Percentiles rank a stretch among this genome's conserved stretches.
Conservation (phyloP, 2,329 filamentous ascomycete species). For the Cucurbitaria berberidis region DNA sequence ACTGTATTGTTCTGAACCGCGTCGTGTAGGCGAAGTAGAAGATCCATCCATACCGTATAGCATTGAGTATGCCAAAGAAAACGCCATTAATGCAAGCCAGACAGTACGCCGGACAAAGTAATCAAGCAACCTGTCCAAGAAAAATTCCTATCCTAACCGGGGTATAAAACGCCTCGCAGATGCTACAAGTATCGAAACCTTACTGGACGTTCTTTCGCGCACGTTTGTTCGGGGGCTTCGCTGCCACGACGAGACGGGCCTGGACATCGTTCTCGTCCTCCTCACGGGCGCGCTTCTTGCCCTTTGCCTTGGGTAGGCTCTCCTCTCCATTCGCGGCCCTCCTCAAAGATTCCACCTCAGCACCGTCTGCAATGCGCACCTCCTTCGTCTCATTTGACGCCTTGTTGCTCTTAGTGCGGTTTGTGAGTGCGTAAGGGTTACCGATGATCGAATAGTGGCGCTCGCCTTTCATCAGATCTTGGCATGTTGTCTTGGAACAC, state of each 20-base stretch:
- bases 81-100: no score
- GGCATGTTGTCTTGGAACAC: constrained; percentile 15
- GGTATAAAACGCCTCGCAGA: background rate
- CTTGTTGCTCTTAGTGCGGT: constrained; percentile 13
- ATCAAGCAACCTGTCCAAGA: background rate
- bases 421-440: constrained; percentile 5
- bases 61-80: no score
- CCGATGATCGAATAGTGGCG: constrained; percentile 8
- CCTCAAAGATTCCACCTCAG: background rate
- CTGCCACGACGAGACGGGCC: background rate
- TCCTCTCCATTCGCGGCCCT: background rate
- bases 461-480: constrained; percentile 17
- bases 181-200: background rate
- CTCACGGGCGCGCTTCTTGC: background rate
- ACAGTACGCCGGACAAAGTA: background rate
- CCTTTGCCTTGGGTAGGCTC: background rate
- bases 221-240: background rate
- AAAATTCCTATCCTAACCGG: background rate
- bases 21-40: background rate
- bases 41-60: background rate
- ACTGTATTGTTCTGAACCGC: background rate
- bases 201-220: background rate
- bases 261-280: background rate
- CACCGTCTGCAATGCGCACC: background rate
- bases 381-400: constrained; percentile 8